Percentiles rank a stretch among this genome's conserved stretches.
Evolutionary conservation across 2,329 filamentous ascomycete genomes (phyloP).

Genomic region (Parascedosporium putredinis): DNA sequence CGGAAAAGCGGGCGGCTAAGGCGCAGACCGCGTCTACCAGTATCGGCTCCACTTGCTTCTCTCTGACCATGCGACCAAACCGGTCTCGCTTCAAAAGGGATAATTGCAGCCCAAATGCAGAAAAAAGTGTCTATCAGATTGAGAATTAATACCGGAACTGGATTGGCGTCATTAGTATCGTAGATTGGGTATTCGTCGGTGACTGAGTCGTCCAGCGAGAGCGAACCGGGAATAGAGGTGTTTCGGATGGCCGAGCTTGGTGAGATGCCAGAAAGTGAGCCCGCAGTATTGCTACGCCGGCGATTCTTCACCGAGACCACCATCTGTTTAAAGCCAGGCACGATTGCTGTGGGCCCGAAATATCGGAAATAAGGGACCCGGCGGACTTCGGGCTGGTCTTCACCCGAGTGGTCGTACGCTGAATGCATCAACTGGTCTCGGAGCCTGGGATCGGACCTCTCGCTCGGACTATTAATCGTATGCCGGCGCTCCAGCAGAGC

Average conservation of each 20-base stretch:
- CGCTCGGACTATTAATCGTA: conserved; percentile 1
- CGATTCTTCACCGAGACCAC: conserved; percentile 64
- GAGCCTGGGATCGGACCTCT: neutral
- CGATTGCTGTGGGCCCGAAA: conserved; percentile 83
- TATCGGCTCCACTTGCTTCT: conserved; percentile 74
- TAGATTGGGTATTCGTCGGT: conserved; percentile 59
- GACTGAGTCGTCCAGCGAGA: conserved; percentile 25
- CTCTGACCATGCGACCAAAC: conserved; percentile 65
- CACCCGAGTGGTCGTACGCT: neutral
- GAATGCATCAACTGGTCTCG: neutral
- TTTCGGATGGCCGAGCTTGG: conserved; percentile 28
- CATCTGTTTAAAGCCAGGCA: conserved; percentile 89
- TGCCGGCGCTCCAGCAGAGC: conserved; percentile 5
- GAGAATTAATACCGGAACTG: conserved; percentile 65
- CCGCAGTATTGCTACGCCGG: conserved; percentile 42
- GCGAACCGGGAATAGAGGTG: conserved; percentile 8
- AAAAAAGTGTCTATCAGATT: conserved; percentile 71
- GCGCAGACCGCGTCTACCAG: conserved; percentile 80
- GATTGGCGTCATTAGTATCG: conserved; percentile 58
- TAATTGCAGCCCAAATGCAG: conserved; percentile 74
- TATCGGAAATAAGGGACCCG: conserved; percentile 83
- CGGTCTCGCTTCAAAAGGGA: conserved; percentile 67
- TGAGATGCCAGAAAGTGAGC: conserved; percentile 45
- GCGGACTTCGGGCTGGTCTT: conserved; percentile 25
- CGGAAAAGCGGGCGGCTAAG: conserved; percentile 70